Base-by-base conservation (phyloP, 257 asterid genomes). In the Petunia secreta region DNA sequence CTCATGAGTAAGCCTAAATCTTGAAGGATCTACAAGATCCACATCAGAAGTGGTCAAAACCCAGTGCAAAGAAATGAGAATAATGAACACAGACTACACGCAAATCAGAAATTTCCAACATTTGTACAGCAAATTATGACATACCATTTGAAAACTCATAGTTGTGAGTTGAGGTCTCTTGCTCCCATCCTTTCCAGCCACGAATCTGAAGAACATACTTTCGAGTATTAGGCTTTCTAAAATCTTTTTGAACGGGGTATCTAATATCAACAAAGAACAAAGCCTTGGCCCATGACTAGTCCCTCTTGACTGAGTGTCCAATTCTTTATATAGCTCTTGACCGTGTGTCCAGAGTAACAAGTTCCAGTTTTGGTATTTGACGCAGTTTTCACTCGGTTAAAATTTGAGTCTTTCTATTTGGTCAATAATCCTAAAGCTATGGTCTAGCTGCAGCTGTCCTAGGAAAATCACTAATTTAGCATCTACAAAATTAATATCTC, bases 141-240 rank as follows among this genome's bases (percentile, higher is more conserved):
- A 80, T 89, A 93, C 99, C 99, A 84, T 92, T 92, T 46, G 94
- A 83, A 83, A 92, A 91, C 87, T 95, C 98, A 74, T 92, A 96
- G 77, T 88, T 82, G 73, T 89, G 95, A 75, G 96, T 82, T 40
- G 90, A 81, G 52, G 97, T 92, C 87, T 93, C 98, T 87, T 80
- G 87, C 82, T 96, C 99, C 99, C 98, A 96, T 59, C 89, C 91
- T 84, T 96, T 96, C 98, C 98, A 96, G 50, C 97, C 91, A 77
- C 97, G 97, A 75, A 86, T 92, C 99, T 96, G 87, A 77, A 87
- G 59, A 63, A 58, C 79, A 78, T 62, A 75, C 74, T 73, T 83
- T 79, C n/a, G 54, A 13, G 58, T 25, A 39, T 67, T 39, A 76
- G 48, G 50, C 63, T 5, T 15, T 73, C 4, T 50, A 73, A 1